A percentile compares a stretch with the other conserved stretches of the same genome.
These are phyloP conservation scores for Jackrogersella minutella DNA, from an alignment of 495 filamentous ascomycete species.

Conservation along the genomic window DNA sequence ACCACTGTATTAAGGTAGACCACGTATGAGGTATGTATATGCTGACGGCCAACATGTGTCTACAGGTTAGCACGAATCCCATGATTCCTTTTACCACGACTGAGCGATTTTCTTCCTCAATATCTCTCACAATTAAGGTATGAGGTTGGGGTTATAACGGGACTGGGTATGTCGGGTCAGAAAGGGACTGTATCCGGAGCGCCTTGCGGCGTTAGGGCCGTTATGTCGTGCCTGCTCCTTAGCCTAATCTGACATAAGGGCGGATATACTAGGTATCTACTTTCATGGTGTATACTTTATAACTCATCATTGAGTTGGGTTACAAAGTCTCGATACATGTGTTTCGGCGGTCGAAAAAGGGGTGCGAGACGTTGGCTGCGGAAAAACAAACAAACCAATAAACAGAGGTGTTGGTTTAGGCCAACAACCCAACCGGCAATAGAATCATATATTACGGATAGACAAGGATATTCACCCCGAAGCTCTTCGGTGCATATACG, in stretches of 20 bases:
- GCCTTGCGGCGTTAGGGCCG: not conserved
- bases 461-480: not conserved
- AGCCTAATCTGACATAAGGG: not conserved
- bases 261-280: not conserved
- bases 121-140: not conserved
- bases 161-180: not conserved
- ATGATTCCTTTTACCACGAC: slow-evolving; percentile 1
- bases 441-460: not conserved
- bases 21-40: slow-evolving; percentile 20
- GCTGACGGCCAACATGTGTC: slow-evolving; percentile 22
- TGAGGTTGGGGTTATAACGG: slow-evolving; percentile 4
- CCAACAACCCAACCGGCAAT: not conserved
- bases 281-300: no score
- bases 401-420: not conserved
- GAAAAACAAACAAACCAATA: no score
- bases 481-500: no score
- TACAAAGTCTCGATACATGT: no score
- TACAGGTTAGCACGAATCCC: slow-evolving; percentile 2
- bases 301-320: no score
- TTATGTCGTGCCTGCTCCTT: not conserved
- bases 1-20: slow-evolving; percentile 1
- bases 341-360: not conserved
- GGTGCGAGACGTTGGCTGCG: not conserved
- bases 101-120: slow-evolving; percentile 1
- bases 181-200: not conserved